Conservation (phyloP, 2,329 filamentous ascomycete species). For the Calonectria henricotiae region DNA sequence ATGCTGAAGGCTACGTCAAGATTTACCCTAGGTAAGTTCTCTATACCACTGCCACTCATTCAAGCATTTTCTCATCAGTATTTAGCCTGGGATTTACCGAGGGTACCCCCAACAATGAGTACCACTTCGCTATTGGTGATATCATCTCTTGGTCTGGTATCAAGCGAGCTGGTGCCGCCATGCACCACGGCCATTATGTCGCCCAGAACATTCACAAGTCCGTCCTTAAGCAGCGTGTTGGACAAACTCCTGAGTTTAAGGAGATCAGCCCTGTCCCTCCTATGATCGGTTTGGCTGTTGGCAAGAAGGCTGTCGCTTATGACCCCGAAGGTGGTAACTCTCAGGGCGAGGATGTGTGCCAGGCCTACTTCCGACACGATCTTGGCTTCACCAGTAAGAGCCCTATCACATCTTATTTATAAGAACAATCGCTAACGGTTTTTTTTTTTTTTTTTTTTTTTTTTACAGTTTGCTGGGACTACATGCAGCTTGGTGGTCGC, state of each 20-base stretch:
- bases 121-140: slow-evolving; percentile 81
- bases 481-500: slow-evolving; percentile 64
- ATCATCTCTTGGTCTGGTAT: slow-evolving; percentile 82
- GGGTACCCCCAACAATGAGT: slow-evolving; percentile 69
- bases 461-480: slow-evolving; percentile 70
- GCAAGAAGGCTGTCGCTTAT: slow-evolving; percentile 78
- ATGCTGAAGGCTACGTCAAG: slow-evolving; percentile 77
- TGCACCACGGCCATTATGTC: slow-evolving; percentile 80
- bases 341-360: slow-evolving; percentile 75
- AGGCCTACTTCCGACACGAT: slow-evolving; percentile 78
- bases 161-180: slow-evolving; percentile 84
- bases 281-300: slow-evolving; percentile 81
- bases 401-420: neutral
- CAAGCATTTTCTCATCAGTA: neutral
- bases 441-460: no score
- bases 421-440: slow-evolving; percentile 38
- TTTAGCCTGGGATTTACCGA: slow-evolving; percentile 70
- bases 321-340: slow-evolving; percentile 71
- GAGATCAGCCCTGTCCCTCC: slow-evolving; percentile 71
- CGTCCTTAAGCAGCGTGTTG: slow-evolving; percentile 65
- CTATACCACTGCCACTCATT: neutral
- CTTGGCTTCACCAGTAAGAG: slow-evolving; percentile 75
- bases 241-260: slow-evolving; percentile 63
- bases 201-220: slow-evolving; percentile 79
- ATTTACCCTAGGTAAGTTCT: slow-evolving; percentile 69